These are phyloP conservation scores for Dalechampia spathulata DNA, from an alignment of 441 rosid genomes.

Conservation along the genomic window DNA sequence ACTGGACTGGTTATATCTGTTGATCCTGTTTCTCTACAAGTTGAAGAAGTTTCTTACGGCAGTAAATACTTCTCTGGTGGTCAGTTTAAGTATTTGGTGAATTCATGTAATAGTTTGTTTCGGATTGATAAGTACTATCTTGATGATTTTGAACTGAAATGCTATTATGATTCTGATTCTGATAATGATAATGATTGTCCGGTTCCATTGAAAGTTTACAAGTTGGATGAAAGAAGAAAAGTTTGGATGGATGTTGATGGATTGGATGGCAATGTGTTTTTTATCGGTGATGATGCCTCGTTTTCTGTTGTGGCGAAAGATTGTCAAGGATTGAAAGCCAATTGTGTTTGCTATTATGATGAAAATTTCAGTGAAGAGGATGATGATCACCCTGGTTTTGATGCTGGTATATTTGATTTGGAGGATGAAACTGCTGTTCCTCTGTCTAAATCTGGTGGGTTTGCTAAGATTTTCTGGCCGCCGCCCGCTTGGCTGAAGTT, in stretches of 20 bases:
- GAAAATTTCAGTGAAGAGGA: neutral
- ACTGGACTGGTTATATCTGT: neutral
- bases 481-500: neutral
- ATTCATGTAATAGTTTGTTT: neutral
- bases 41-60: neutral
- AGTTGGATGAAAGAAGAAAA: neutral
- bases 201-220: neutral
- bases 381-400: neutral
- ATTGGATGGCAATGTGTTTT: neutral
- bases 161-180: neutral
- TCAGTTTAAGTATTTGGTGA: neutral
- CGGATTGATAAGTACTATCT: neutral
- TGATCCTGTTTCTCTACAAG: neutral
- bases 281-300: neutral
- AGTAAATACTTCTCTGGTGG: neutral
- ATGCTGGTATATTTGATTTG: neutral
- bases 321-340: neutral
- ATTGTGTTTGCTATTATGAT: neutral
- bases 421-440: neutral
- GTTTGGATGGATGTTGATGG: neutral
- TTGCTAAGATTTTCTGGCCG: neutral
- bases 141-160: neutral
- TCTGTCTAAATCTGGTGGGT: neutral
- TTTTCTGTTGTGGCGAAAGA: neutral
- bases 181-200: neutral